phyloP scores from a whole-genome alignment of 1,284 basidiomycete species.

The Ustilago bromivora region DNA sequence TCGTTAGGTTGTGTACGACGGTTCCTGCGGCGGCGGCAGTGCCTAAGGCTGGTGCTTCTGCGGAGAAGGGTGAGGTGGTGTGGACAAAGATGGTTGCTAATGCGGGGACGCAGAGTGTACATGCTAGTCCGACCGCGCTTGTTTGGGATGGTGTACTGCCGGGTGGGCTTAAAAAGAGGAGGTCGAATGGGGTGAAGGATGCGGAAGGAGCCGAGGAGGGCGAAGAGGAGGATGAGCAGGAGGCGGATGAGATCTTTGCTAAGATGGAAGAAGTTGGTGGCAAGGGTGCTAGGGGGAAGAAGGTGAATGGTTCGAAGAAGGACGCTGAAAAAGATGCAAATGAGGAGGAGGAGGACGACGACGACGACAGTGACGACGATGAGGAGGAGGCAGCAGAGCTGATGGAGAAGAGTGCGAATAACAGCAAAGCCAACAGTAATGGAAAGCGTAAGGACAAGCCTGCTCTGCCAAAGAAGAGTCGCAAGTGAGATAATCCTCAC shows the following conservation, averaged over 20 bases:
- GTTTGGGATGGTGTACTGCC: conserved; percentile 54
- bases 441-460: conserved; percentile 16
- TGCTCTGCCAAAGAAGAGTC: conserved; percentile 28
- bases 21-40: conserved; percentile 20
- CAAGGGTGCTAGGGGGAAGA: neutral
- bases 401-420: conserved; percentile 5
- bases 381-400: conserved; percentile 19
- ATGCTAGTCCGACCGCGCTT: conserved; percentile 26
- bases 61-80: conserved; percentile 29
- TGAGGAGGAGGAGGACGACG: conserved; percentile 11
- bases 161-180: neutral
- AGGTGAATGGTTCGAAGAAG: neutral
- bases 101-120: conserved; percentile 17
- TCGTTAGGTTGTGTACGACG: conserved; percentile 29
- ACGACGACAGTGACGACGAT: conserved; percentile 22
- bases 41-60: conserved; percentile 24
- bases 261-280: conserved; percentile 41
- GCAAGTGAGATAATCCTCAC: conserved; percentile 17
- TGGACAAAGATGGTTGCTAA: conserved; percentile 33
- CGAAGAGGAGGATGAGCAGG: conserved; percentile 24
- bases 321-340: neutral
- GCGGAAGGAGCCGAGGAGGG: conserved; percentile 37
- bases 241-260: conserved; percentile 48
- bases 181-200: conserved; percentile 16
- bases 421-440: neutral